Base-by-base conservation (phyloP, 345 rosid species). In the Sapria himalayana region DNA sequence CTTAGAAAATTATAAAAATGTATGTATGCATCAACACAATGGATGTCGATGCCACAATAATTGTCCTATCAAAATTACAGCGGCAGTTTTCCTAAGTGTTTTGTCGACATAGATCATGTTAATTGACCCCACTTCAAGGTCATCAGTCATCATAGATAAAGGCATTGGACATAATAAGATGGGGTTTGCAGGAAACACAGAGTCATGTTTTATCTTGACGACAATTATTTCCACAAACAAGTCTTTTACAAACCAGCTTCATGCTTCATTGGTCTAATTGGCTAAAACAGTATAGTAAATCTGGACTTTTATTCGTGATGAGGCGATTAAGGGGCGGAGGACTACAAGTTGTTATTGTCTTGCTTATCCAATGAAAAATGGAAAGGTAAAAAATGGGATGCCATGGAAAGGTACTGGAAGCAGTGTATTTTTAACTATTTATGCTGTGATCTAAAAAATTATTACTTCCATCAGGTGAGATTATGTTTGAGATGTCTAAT, bases 361-460 rank as follows among this genome's bases (percentile, higher is more conserved):
- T 55, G 74, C 55, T 41, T 74, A 78, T 60, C 94, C 98, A 1
- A 76, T 89, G 45, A 70, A 59, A 50, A 77, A 82, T 21, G 91
- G 98, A 40, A 92, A 89, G 56, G 91, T 89, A 29, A 74, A 76
- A 41, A 81, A 48, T 89, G 98, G 98, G 98, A 89, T 40, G 82
- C 93, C 29, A 78, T 82, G 94, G 94, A 82, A 51, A 65, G 94
- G 67, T 89, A 82, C 48, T 89, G 98, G 98, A 94, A 89, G 64
- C 93, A 89, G 48, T 78, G 91, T 65, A 64, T 82, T 18, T 89
- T 89, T 45, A 82, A 74, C 46, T 82, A 89, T 43, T 50, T 79
- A 67, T 72, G 98, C 46, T 86, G 93, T 46, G 94, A 89, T 67
- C 94, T 94, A 0, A 94, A 89, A 61, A 94, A 89, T 71, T 94